Base-by-base conservation (phyloP, 169 alveolate genomes). In the Babesia microti region DNA sequence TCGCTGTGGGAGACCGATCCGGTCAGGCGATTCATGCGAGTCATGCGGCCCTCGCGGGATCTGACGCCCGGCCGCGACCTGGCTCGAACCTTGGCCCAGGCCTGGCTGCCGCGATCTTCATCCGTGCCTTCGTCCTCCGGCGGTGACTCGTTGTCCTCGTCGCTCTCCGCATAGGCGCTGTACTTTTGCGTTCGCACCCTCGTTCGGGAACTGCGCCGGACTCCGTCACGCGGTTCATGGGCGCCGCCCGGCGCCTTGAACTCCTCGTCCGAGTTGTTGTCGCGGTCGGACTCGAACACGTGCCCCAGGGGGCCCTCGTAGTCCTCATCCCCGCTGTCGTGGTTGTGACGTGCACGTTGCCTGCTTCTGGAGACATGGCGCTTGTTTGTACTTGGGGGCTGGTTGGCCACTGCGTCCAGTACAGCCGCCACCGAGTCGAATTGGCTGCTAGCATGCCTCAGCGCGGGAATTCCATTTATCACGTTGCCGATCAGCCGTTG, bases 361-460 rank as follows among this genome's bases (percentile, higher is more conserved):
- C 32, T 39, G 22, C 61, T 12, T n/a, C n/a, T n/a, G n/a, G n/a
- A n/a, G n/a, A n/a, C n/a, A 6, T 49, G 45, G 5, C 50, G 74
- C 33, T 36, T 45, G n/a, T 41, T 39, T 19, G 22, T 44, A 55
- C 29, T 65, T 29, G 32, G 45, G 23, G 76, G 56, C 42, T 65
- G 76, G 15, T 59, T 45, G 17, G 76, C 76, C 15, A 65, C 59
- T 6, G 76, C 76, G 18, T 65, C 76, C 49, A 65, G 50, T 55
- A 65, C 50, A 21, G 53, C 70, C 9, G 68, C 47, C 19, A 65
- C 76, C 24, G 47, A 54, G 49, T 65, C 63, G 50, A 65, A 65
- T 23, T 48, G 69, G 26, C 70, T 65, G 36, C 44, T 65, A 4
- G 76, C 70, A 34, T 47, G 35, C 21, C 70, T 28, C 49, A 65